Conservation (phyloP, 208 protist genomes). For the Entamoeba histolytica region DNA sequence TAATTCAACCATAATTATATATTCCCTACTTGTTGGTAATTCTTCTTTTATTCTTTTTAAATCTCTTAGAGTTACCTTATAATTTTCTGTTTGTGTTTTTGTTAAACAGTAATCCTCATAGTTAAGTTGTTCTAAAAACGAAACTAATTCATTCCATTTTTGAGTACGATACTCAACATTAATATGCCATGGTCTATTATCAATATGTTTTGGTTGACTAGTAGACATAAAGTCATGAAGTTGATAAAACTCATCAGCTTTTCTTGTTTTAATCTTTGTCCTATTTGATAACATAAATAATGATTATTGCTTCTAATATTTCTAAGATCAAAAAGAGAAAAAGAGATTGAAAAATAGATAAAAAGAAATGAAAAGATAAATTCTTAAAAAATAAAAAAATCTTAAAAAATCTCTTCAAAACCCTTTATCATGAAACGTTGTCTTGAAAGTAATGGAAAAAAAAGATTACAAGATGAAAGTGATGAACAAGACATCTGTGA, state of each 20-base stretch:
- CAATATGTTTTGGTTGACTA: background rate
- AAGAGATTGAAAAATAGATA: no score
- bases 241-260: background rate
- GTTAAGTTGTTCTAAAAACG: background rate
- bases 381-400: no score
- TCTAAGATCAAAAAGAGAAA: no score
- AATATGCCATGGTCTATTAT: background rate
- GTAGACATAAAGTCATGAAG: background rate
- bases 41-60: background rate
- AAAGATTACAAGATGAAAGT: no score
- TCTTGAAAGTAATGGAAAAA: no score
- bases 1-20: background rate
- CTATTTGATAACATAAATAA: no score
- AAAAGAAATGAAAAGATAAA: no score
- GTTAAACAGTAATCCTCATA: background rate
- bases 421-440: no score
- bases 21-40: background rate
- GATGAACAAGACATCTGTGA: no score
- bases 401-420: no score
- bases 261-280: no score
- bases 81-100: background rate
- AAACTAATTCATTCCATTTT: background rate
- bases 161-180: background rate
- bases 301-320: no score
- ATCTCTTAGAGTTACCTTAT: background rate